These are phyloP conservation scores for Acacia concinna DNA, from an alignment of 331 rosid species.

Conservation along the genomic window DNA sequence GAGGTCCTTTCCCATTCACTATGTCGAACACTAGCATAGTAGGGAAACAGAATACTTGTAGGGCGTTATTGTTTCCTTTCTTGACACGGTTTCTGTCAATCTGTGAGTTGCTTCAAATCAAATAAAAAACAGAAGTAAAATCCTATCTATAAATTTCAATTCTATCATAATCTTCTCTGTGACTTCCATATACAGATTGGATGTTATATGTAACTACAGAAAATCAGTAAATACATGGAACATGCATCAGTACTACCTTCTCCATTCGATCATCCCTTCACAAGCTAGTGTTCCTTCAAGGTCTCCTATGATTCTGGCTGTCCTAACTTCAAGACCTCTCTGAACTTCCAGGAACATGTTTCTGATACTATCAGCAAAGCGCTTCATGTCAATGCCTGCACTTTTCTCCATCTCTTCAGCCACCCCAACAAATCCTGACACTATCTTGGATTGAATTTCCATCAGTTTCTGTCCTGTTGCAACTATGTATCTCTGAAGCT, in stretches of 20 bases:
- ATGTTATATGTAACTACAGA: slow-evolving; percentile 32
- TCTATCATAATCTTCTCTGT: slow-evolving; percentile 29
- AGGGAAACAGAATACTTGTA: not conserved
- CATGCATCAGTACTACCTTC: slow-evolving; percentile 47
- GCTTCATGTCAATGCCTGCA: slow-evolving; percentile 69
- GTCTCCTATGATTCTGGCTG: slow-evolving; percentile 85
- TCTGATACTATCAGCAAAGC: slow-evolving; percentile 64
- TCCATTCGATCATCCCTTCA: slow-evolving; percentile 79
- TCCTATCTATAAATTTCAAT: slow-evolving; percentile 2
- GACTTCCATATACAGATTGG: slow-evolving; percentile 49
- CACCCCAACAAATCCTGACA: slow-evolving; percentile 55
- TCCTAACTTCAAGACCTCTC: slow-evolving; percentile 86
- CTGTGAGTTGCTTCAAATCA: slow-evolving; percentile 26
- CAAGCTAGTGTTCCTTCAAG: slow-evolving; percentile 92
- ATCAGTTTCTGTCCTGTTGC: slow-evolving; percentile 80
- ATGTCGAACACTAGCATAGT: not conserved
- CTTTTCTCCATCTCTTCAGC: slow-evolving; percentile 66
- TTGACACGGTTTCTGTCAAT: slow-evolving; percentile 4
- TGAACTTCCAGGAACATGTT: slow-evolving; percentile 81
- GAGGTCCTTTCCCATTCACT: not conserved
- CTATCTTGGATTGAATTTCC: slow-evolving; percentile 70
- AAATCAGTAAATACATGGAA: slow-evolving; percentile 29
- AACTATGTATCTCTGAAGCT: slow-evolving; percentile 83
- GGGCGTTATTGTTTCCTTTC: not conserved
- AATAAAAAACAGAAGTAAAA: slow-evolving; percentile 23